phyloP scores from a whole-genome alignment of 345 rosid genomes.

The Atalantia buxifolia region DNA sequence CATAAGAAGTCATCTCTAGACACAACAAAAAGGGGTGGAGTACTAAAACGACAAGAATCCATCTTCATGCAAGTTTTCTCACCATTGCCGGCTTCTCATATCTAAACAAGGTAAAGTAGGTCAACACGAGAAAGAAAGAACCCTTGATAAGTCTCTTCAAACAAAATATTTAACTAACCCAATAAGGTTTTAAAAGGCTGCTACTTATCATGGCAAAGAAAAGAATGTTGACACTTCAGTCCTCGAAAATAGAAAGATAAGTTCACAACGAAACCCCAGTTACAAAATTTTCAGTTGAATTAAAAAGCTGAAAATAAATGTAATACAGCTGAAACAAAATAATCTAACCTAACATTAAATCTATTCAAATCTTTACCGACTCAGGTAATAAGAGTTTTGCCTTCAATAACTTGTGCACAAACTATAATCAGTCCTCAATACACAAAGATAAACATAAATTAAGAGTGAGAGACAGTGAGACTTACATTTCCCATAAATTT shows the following conservation, averaged over 20 bases:
- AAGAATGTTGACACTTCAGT: neutral
- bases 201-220: neutral
- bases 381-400: neutral
- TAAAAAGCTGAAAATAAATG: too few relatives aligned
- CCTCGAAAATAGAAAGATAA: neutral
- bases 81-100: too few relatives aligned
- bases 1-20: neutral
- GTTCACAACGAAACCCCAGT: neutral
- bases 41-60: neutral
- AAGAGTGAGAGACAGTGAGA: conserved; percentile 8
- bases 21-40: neutral
- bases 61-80: neutral
- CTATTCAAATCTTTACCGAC: neutral
- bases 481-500: conserved; percentile 81
- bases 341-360: neutral
- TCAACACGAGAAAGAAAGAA: too few relatives aligned
- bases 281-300: neutral
- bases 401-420: neutral
- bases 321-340: neutral
- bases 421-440: neutral
- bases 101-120: too few relatives aligned
- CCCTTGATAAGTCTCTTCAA: neutral
- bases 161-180: neutral
- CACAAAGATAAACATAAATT: neutral
- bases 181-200: neutral